Evolutionary conservation across 768 basidiomycete genomes (phyloP), one percentile per base, ranked within the genome.

Genomic region (Thelephora aurantiotincta): DNA sequence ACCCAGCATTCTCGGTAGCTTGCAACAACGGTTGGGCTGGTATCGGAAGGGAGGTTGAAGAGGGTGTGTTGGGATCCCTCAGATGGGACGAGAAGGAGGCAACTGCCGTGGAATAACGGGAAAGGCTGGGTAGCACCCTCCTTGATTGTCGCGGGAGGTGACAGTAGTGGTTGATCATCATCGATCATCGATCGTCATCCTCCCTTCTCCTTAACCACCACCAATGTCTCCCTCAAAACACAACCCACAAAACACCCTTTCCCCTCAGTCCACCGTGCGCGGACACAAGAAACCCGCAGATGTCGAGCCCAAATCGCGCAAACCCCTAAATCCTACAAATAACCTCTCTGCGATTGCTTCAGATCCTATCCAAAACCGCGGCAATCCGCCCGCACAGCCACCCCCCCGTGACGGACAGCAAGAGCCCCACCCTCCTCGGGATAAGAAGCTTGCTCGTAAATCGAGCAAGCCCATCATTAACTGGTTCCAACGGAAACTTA

Each of bases 401-500:
- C 22, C 38, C 18, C 22, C 6, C 12, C 22, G 14, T 2, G 38
- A 45, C 9, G 11, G 11, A 38, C 50, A 50, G 43, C 60, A 53
- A 50, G 59, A 54, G 50, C 54, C 57, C 45, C 58, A 52, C 50
- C 52, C 57, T 57, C 61, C 65, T 3, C 72, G 73, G 51, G 63
- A 68, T 48, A 83, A 85, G 68, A 84, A 82, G 60, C 59, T 75
- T 6, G 65, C 79, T 47, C 74, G 77, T 43, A 77, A 81, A 35
- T 77, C 82, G 14, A 82, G 86, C 61, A 85, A 87, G 59, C 88
- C 88, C 7, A 82, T 91, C 55, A 80, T 91, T 56, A 83, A 86
- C 55, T 91, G 88, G 88, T 79, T 91, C 51, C 87, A 90, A 57
- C 78, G 85, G 53, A 91, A 91, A 62, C 70, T 91, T 12, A 80